Base-by-base conservation (phyloP, 2,329 filamentous ascomycete genomes). In the Grosmannia serpens region DNA sequence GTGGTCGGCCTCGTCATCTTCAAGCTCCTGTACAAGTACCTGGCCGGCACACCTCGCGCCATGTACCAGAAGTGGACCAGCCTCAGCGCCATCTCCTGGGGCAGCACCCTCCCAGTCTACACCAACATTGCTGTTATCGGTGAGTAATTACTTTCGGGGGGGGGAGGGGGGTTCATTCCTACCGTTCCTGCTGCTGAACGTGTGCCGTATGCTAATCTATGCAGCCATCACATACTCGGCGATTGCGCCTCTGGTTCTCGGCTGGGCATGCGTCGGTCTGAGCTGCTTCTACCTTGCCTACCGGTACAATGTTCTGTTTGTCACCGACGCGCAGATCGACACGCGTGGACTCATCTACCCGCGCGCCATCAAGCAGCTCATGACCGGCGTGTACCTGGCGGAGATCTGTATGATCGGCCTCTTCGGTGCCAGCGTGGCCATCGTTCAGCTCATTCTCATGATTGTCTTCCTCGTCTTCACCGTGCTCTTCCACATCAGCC, bases 261-360 rank as follows among this genome's bases (percentile, higher is more conserved):
- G 87, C 55, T 95, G 95, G 70, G 88, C 89, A 0, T 84, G 86
- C 4, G 75, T 92, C 49, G 90, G 87, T 44, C 81, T 96, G 63
- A 81, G 76, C 46, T 75, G 95, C 55, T 91, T 95, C 75, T 95
- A 95, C 71, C 78, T 90, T 56, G 88, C 89, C 56, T 96, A 90
- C 75, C 83, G 88, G 35, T 95, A 96, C 79, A 91, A 94, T 72
- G 72, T 96, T 55, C 77, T 96, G 26, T 96, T 89, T 69, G 89
- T 95, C 17, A 86, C 84, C 51, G 86, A 91, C 65, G 81, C 88
- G 17, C 77, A 84, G 62, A 85, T 96, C 63, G 91, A 97, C 69
- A 96, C 91, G 38, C 90, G 90, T 66, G 94, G 94, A 55, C 83
- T 92, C n/a, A 85, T 91, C 67, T 97, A 96, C 69, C 87, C 90